Base-by-base conservation (phyloP, 2,329 filamentous ascomycete species). In the Beauveria asiatica region DNA sequence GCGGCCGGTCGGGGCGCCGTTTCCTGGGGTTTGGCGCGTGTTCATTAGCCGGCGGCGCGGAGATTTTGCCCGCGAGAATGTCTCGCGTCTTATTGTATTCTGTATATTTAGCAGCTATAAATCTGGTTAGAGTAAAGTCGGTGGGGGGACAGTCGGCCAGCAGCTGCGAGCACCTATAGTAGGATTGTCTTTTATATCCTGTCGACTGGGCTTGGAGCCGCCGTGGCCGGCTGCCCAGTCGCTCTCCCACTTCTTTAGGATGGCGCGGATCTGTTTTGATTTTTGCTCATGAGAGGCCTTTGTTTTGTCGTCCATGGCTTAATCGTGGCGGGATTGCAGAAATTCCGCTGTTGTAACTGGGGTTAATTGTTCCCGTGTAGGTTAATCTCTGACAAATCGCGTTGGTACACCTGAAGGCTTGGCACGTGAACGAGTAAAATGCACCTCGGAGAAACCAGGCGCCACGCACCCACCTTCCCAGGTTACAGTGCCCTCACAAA, bases 231-330 rank as follows among this genome's bases (percentile, higher is more conserved):
- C 75, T 6, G 83, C 80, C 77, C 89, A 93, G 7, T 81, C 75
- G 64, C 78, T 83, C 70, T 94, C 90, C 85, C 89, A 94, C 64
- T 73, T 72, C 73, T 93, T 93, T 52, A 93, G 75, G 63, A 89
- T 84, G 42, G 77, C 74, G n/a, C 87, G 82, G n/a, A 92, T 75
- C 54, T 78, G 69, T 64, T 78, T 76, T 13, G 79, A 80, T 66
- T 79, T 76, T 10, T 67, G 69, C 68, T 84, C 81, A 61, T 80
- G 82, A 59, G 72, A 67, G 16, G 70, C 67, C 68, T 70, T 78
- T 19, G 74, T 72, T 13, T 66, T 67, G 25, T 77, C 73, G 63
- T 83, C 79, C 81, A 84, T 83, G 9, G 27, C 64, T 51, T 25
- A 52, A 51, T 25, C 30, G 56, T 11, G 45, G 45, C 30, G 45